These are phyloP conservation scores for Scutellaria barbata DNA, from an alignment of 257 asterid species.

Conservation along the genomic window DNA sequence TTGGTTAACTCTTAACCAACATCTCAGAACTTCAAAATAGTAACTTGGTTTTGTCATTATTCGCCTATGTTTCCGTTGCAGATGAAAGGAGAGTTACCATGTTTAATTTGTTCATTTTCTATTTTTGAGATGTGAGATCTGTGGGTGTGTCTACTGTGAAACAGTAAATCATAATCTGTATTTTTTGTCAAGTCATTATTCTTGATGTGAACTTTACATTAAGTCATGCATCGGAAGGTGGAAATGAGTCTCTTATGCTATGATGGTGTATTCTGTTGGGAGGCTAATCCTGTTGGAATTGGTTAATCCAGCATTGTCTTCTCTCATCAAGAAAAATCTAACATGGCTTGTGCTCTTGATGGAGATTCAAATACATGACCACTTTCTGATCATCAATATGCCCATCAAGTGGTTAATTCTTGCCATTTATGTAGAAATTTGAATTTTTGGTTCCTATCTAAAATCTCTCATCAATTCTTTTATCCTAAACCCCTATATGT, in stretches of 20 bases:
- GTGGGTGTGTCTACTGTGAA: background rate
- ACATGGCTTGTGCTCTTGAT: background rate
- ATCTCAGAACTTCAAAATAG: background rate
- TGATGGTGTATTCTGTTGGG: background rate
- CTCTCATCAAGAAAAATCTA: background rate
- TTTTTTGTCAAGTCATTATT: background rate
- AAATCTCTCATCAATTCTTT: conserved; percentile 2
- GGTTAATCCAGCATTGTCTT: background rate
- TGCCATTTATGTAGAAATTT: background rate
- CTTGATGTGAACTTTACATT: background rate
- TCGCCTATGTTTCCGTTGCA: background rate
- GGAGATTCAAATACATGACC: background rate
- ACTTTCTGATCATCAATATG: background rate
- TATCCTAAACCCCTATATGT: background rate
- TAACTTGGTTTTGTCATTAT: background rate
- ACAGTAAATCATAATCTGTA: too few relatives aligned
- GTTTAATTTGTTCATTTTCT: background rate
- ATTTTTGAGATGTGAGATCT: background rate
- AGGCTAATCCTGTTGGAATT: background rate
- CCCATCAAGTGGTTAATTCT: background rate
- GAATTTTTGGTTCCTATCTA: background rate
- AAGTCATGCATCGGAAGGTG: background rate
- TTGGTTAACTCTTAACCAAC: conserved; percentile 4
- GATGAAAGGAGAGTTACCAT: background rate
- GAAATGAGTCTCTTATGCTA: background rate